Base-by-base conservation (phyloP, 2,329 filamentous ascomycete species). In the Calonectria crousiana region DNA sequence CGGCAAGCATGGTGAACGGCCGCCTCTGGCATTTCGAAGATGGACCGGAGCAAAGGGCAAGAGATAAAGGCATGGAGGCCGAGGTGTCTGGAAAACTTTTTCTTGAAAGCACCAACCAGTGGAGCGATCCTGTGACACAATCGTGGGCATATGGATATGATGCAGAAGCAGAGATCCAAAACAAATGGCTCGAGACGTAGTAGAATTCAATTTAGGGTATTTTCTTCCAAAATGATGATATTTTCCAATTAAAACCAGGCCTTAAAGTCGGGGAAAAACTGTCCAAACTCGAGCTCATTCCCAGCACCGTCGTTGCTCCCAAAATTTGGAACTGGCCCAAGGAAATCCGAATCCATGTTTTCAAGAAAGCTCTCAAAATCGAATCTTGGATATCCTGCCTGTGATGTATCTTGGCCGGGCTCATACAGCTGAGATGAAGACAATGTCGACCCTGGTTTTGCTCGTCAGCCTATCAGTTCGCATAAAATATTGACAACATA, bases 61-160 rank as follows among this genome's bases (percentile, higher is more conserved):
- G 87, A 32, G 87, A 88, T 74, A 80, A 71, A 9, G 85, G 83
- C 0, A 88, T 87, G 85, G 38, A 71, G 2, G 79, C 84, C 0
- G 87, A 89, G 71, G 84, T 86, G 0, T 78, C 84, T 18, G 85
- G 85, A 0, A 62, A 73, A 16, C 78, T 77, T 0, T 87, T 86
- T 56, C 53, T 75, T 1, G 80, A 82, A 49, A 89, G 87, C 58
- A 80, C 87, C 0, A 89, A 89, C 68, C 87, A 88, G 78, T 89
- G 87, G 87, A 87, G 84, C 65, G 87, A 89, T 77, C 87, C 86
- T 0, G 78, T 84, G 0, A 88, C 87, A 1, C 85, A 88, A 74
- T 74, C 78, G 23, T 89, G 88, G 87, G 85, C 85, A 9, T 89
- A 88, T 79, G 86, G 86, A 0, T 89, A 89, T 78, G 86, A 89